Base-by-base conservation (phyloP, 2,329 filamentous ascomycete genomes). In the Ascochyta clinopodiicola region DNA sequence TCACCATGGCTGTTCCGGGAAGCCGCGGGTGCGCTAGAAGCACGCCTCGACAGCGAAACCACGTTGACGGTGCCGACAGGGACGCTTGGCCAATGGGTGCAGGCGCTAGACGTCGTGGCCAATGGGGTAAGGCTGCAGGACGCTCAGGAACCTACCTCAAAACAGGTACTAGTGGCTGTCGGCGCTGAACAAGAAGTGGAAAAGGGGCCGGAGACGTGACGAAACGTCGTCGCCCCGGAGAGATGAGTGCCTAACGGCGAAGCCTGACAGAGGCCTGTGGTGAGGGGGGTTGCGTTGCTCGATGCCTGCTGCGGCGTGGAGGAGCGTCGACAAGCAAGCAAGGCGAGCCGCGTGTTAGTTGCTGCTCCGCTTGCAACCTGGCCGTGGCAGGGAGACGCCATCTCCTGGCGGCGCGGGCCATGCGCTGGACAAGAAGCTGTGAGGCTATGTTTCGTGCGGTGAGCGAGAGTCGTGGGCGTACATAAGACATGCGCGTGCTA, bases 81-180 rank as follows among this genome's bases (percentile, higher is more conserved):
- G 38, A 39, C 17, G 38, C 38, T 38, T 47, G 22, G 57, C 65
- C 64, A 67, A 64, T 69, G 53, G 53, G 31, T 24, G 35, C n/a
- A 17, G 52, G 35, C 40, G 44, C 61, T 53, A 60, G 57, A 49
- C 29, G 45, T 54, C 48, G 49, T 17, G 56, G 61, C 61, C 57
- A 65, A 64, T 61, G 54, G 62, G 62, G 62, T 66, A 66, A 69
- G 69, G 70, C 68, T 72, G 69, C 64, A 70, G 63, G 61, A 61
- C 47, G 51, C 45, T 58, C 70, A 72, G 68, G 69, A 68, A 73
- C 70, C 61, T 66, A 60, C 47, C 56, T 63, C 62, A 59, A 61
- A 63, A 59, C 46, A 62, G 55, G 56, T 51, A 64, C 63, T 58
- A 64, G 63, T 46, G 48, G 61, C 48, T 52, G 57, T 45, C 59